These are phyloP conservation scores for Stentor coeruleus DNA, from an alignment of 73 alveolate genomes.

Conservation along the genomic window DNA sequence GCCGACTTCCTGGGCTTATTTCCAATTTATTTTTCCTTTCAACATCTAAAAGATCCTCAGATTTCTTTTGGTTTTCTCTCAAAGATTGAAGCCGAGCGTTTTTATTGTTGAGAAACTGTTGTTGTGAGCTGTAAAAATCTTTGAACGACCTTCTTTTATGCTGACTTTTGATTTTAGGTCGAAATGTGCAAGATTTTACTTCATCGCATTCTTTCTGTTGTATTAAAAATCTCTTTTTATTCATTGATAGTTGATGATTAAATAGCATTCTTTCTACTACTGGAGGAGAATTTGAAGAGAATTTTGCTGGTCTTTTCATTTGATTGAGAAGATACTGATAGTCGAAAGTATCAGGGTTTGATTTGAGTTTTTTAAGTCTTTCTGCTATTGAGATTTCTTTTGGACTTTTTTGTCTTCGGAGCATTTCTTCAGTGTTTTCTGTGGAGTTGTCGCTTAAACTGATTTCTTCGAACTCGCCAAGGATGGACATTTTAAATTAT, in stretches of 20 bases:
- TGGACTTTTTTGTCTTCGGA: no score
- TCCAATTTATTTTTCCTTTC: neutral
- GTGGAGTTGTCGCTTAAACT: no score
- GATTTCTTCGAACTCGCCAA: no score
- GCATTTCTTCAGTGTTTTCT: no score
- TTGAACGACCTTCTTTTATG: neutral
- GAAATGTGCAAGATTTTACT: neutral
- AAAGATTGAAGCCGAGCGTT: neutral
- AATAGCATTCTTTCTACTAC: neutral
- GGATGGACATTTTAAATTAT: no score
- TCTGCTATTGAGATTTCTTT: no score
- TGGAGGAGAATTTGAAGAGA: neutral
- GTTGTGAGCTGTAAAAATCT: neutral
- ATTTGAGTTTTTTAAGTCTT: neutral
- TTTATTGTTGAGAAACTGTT: no score
- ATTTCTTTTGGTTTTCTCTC: neutral
- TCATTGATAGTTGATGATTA: neutral
- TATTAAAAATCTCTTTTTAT: neutral
- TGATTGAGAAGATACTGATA: neutral
- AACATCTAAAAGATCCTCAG: neutral
- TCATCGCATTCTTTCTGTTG: neutral
- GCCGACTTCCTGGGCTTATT: neutral
- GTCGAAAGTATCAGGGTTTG: slow-evolving; percentile 6
- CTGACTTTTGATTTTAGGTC: neutral
- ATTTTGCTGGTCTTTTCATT: neutral